phyloP scores from a whole-genome alignment of 2,329 filamentous ascomycete species.

The Hypomyces perniciosus region DNA sequence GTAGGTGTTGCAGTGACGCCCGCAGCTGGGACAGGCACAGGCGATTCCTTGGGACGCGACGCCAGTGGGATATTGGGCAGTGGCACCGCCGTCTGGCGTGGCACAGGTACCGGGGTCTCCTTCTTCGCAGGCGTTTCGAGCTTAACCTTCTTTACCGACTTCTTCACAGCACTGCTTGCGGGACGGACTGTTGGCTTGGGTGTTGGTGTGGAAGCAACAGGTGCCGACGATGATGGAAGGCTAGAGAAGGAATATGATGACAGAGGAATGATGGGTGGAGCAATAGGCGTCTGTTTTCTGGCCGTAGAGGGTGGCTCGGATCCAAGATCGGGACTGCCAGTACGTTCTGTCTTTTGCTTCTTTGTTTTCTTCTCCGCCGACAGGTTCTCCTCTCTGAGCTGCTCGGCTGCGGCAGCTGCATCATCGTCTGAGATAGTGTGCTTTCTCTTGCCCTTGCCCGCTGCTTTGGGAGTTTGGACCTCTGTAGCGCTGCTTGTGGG shows the following conservation, averaged over 20 bases:
- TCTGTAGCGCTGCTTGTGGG: constrained; percentile 12
- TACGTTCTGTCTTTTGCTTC: constrained; percentile 31
- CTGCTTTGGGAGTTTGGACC: constrained; percentile 17
- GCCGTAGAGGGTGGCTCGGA: constrained; percentile 22
- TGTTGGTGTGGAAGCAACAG: constrained; percentile 19
- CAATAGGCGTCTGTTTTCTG: constrained; percentile 28
- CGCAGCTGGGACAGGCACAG: constrained; percentile 18
- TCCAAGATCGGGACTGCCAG: constrained; percentile 30
- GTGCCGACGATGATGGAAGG: constrained; percentile 7
- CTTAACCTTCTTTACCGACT: constrained; percentile 18
- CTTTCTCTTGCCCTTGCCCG: constrained; percentile 33
- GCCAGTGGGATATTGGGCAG: constrained; percentile 31
- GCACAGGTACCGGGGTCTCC: constrained; percentile 24
- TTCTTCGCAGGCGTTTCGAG: constrained; percentile 16
- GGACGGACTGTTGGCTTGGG: constrained; percentile 18
- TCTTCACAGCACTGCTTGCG: constrained; percentile 17
- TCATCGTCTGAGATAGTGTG: constrained; percentile 33
- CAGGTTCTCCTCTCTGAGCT: constrained; percentile 29
- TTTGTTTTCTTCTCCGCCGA: constrained; percentile 37
- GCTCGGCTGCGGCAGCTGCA: constrained; percentile 27
- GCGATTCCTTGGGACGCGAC: constrained; percentile 22
- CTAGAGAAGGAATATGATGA: constrained; percentile 16
- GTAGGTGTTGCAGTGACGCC: constrained; percentile 16
- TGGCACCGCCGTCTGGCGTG: constrained; percentile 27
- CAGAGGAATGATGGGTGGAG: constrained; percentile 26